Evolutionary conservation across 1,139 yeast species (phyloP), one percentile per base, ranked within the genome.

Genomic region (Yamadazyma siamensis): DNA sequence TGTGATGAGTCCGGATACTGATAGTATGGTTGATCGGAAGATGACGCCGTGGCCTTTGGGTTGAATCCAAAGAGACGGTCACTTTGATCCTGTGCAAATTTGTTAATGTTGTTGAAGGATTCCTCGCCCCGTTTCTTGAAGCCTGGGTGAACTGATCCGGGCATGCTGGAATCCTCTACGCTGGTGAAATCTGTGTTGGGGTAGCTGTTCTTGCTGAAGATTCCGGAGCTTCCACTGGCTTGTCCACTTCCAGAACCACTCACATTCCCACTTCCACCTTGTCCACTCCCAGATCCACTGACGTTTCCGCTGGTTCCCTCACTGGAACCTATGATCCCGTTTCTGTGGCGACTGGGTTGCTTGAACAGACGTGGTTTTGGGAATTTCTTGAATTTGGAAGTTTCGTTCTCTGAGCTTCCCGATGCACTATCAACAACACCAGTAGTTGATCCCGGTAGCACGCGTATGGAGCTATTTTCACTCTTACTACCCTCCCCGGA

Each of bases 1-100:
- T 49, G 52, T n/a, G 59, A 51, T 13, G 38, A 27, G 6, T 39
- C 40, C 2, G 60, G 60, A 27, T 55, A 55, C 31, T 45, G 50
- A 32, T 49, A 54, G 29, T 54, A 54, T 10, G 43, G 46, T 20
- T 40, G 38, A 22, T 33, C 43, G 5, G 21, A 29, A 18, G 9
- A 7, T 8, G 20, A 18, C 9, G 33, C 34, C 4, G 25, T 7
- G n/a, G 33, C 27, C 9, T 23, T 25, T 9, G 17, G 23, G 6
- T 25, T 28, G 3, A 23, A 18, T 14, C 51, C 53, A 32, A 47
- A 46, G 6, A 47, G 38, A 21, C 51, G 34, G 21, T 40, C 35
- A 28, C 49, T 41, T 36, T 46, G 51, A 30, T 46, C 50, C 23
- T 40, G 40, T 8, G 48, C 43, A 26, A 42, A 46, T 24, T 36